Conservation (phyloP, 2,329 filamentous ascomycete species). For the Magnaporthales sp. region DNA sequence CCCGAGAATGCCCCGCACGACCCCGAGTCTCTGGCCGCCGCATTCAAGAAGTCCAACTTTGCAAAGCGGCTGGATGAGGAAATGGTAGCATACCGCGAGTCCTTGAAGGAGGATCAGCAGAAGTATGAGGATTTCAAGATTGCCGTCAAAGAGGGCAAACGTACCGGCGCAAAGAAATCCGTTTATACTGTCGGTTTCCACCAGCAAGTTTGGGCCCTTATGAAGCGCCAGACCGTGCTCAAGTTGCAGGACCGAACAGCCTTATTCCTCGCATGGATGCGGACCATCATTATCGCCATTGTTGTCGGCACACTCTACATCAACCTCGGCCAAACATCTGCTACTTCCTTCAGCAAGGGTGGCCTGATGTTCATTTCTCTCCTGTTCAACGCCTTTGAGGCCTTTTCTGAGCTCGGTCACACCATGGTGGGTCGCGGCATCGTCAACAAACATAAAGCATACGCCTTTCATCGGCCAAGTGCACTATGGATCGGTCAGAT, state of each 20-base stretch:
- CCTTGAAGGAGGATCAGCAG: constrained; percentile 50
- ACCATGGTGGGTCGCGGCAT: constrained; percentile 71
- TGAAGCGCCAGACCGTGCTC: constrained; percentile 76
- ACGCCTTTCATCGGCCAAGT: constrained; percentile 74
- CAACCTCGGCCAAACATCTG: constrained; percentile 54
- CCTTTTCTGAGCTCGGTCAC: constrained; percentile 66
- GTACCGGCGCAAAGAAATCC: constrained; percentile 63
- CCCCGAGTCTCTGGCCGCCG: constrained; percentile 56
- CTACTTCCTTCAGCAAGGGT: constrained; percentile 71
- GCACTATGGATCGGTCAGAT: constrained; percentile 81
- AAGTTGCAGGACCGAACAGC: constrained; percentile 81
- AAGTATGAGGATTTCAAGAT: constrained; percentile 67
- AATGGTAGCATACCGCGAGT: constrained; percentile 60
- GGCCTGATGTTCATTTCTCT: constrained; percentile 74
- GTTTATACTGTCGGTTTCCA: constrained; percentile 81
- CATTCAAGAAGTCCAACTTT: constrained; percentile 59
- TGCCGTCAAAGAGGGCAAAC: constrained; percentile 72
- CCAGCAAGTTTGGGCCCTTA: constrained; percentile 72
- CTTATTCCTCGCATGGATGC: constrained; percentile 62
- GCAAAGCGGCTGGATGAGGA: constrained; percentile 50
- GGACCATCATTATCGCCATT: constrained; percentile 63
- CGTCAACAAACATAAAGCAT: constrained; percentile 76
- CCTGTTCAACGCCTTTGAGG: constrained; percentile 81
- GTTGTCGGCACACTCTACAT: constrained; percentile 75
- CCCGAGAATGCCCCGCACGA: constrained; percentile 59